A percentile compares a stretch with the other conserved stretches of the same genome.
phyloP scores from a whole-genome alignment of 768 basidiomycete species.

The Boletus rufocinnamomeus region DNA sequence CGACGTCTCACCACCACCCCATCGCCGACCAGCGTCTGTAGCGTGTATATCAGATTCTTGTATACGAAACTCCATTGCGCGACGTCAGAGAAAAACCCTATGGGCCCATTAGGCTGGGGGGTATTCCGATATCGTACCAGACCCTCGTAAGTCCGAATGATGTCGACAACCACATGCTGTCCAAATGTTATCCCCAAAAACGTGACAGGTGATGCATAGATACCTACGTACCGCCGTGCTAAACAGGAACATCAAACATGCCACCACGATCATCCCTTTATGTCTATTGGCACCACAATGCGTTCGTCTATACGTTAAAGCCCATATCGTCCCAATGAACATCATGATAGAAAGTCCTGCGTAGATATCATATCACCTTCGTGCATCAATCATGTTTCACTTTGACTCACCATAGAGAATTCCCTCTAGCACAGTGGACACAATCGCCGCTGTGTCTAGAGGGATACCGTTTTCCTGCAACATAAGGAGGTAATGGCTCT shows the following conservation, averaged over 20 bases:
- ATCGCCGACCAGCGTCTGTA: slow-evolving; percentile 29
- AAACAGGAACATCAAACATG: slow-evolving; percentile 22
- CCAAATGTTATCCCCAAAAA: neutral
- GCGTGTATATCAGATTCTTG: slow-evolving; percentile 22
- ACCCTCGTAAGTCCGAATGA: slow-evolving; percentile 23
- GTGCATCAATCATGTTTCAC: neutral
- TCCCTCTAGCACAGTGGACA: slow-evolving; percentile 16
- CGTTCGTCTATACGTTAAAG: slow-evolving; percentile 11
- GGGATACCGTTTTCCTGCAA: slow-evolving; percentile 7
- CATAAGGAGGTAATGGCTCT: neutral
- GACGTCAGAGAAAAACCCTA: slow-evolving; percentile 27
- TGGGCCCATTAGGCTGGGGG: slow-evolving; percentile 18
- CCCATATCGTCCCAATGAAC: slow-evolving; percentile 32
- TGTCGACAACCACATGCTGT: slow-evolving; percentile 22
- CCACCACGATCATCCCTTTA: slow-evolving; percentile 17
- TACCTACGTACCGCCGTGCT: slow-evolving; percentile 19
- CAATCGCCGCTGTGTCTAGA: slow-evolving; percentile 24
- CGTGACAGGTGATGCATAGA: neutral
- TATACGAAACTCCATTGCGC: slow-evolving; percentile 32
- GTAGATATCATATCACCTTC: neutral
- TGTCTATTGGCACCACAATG: slow-evolving; percentile 3
- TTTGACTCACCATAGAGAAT: neutral
- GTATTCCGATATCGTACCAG: slow-evolving; percentile 21
- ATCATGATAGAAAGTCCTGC: slow-evolving; percentile 34
- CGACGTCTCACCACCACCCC: slow-evolving; percentile 21